These are phyloP conservation scores for Thalia dealbata DNA, from an alignment of 176 grass and related monocot species.

Conservation along the genomic window DNA sequence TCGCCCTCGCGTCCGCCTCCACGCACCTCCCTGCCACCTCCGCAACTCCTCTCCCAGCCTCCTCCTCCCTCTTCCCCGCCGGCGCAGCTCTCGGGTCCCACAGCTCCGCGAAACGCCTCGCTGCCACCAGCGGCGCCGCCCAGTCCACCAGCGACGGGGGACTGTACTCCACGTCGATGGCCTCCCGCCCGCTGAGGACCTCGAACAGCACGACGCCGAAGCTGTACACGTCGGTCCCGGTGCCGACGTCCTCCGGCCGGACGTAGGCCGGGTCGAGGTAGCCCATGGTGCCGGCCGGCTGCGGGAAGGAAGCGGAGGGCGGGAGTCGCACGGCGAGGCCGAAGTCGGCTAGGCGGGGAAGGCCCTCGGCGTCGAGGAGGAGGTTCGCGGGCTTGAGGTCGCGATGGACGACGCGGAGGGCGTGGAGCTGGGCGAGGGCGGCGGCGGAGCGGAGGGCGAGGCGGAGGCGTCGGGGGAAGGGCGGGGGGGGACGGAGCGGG, in stretches of 20 bases:
- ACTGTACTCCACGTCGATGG: conserved; percentile 16
- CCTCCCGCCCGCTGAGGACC: conserved; percentile 12
- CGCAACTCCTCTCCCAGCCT: not conserved
- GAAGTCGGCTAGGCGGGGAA: conserved; percentile 15
- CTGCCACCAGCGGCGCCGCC: conserved; percentile 2
- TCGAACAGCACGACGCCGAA: conserved; percentile 22
- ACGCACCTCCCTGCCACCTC: conserved; percentile 8
- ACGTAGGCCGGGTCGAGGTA: conserved; percentile 14
- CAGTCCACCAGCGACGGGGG: conserved; percentile 13
- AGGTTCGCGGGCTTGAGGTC: conserved; percentile 20
- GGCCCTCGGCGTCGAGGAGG: conserved; percentile 6
- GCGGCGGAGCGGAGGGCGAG: conserved; percentile 4
- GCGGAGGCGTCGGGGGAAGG: conserved; percentile 7
- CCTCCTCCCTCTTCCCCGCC: not conserved
- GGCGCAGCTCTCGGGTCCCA: conserved; percentile 10
- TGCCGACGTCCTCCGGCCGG: conserved; percentile 1
- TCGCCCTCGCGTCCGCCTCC: not conserved
- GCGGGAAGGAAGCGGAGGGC: not conserved
- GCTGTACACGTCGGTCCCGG: conserved; percentile 14
- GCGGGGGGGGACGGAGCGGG: not conserved
- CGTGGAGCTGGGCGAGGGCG: conserved; percentile 13
- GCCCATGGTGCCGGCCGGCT: conserved; percentile 12
- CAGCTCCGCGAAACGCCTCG: not conserved
- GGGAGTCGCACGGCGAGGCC: conserved; percentile 13
- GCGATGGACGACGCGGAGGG: conserved; percentile 6